Evolutionary conservation across 2,329 filamentous ascomycete genomes (phyloP), one percentile per base, ranked within the genome.

Genomic region (Nannizziopsis arthrosporioides): DNA sequence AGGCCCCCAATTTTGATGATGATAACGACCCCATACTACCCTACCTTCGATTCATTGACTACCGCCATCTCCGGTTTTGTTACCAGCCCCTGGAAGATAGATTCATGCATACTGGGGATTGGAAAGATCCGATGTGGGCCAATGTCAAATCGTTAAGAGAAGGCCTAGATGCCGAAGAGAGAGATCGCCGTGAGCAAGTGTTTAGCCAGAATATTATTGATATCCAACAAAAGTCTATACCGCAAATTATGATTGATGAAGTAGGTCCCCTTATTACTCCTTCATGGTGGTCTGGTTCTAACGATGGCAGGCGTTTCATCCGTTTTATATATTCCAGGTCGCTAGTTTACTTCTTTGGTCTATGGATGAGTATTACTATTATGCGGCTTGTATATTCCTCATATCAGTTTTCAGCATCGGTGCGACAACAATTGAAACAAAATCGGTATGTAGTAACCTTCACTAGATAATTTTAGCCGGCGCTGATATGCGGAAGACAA

Each of bases 311-410:
- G 88, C 86, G 15, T 88, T 98, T 59, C 92, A 98, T 62, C 93
- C 92, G 0, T 98, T 98, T 64, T 98, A 98, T 63, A 84, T 98
- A 48, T 98, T 98, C 62, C 92, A 98, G 67, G 82, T 96, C 58
- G 90, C 89, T 42, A 96, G 92, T 71, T 72, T 98, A 55, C 68
- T 94, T 36, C 77, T 98, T 2, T 98, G 92, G 92, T 95, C 90
- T 8, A 63, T 95, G 56, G 92, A 98, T 61, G 76, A 93, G 58
- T 98, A 98, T 65, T 98, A 95, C 63, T 98, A 96, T 69, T 98
- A 98, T 66, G 92, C 92, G 3, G 76, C 81, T 12, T 94, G 89
- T 63, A 98, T 98, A 57, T 94, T 98, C 58, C 62, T 90, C 52
- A 96, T 98, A 66, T 98, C 93, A 0, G 76, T 92, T 39, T 84